These are phyloP conservation scores for Torulaspora pretoriensis DNA, from an alignment of 1,139 yeast genomes.

Conservation along the genomic window DNA sequence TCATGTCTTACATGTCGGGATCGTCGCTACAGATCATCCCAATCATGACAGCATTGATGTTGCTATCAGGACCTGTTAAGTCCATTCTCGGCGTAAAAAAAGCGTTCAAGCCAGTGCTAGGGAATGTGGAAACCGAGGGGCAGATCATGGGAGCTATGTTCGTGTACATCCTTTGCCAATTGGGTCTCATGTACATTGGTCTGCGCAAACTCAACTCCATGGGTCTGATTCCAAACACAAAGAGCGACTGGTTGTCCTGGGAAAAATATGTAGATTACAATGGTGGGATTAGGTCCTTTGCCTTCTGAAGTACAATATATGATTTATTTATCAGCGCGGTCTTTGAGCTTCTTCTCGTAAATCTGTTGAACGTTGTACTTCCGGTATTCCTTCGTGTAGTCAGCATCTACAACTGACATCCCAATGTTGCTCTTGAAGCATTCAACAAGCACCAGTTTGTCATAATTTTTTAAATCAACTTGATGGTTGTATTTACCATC, in stretches of 20 bases:
- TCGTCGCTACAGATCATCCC: constrained; percentile 86
- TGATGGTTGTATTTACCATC: constrained; percentile 56
- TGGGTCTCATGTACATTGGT: constrained; percentile 68
- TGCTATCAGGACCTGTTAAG: constrained; percentile 71
- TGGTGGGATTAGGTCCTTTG: constrained; percentile 20
- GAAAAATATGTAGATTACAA: constrained; percentile 44
- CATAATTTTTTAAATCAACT: constrained; percentile 78
- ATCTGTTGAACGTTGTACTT: constrained; percentile 60
- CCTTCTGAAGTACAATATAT: constrained; percentile 17
- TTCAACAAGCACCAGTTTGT: constrained; percentile 75
- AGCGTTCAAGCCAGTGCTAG: constrained; percentile 41
- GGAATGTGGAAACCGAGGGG: constrained; percentile 38
- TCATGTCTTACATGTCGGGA: constrained; percentile 94
- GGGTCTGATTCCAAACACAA: constrained; percentile 87
- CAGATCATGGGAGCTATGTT: constrained; percentile 48
- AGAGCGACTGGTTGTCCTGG: constrained; percentile 92
- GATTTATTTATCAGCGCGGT: constrained; percentile 15
- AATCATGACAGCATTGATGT: constrained; percentile 82
- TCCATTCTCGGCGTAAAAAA: constrained; percentile 59
- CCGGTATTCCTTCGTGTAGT: constrained; percentile 44
- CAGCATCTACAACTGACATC: constrained; percentile 70
- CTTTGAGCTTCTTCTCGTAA: constrained; percentile 44
- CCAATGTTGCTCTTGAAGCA: constrained; percentile 83
- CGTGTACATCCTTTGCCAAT: constrained; percentile 55
- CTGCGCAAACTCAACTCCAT: constrained; percentile 77